Evolutionary conservation across 2,329 filamentous ascomycete genomes (phyloP), one percentile per base, ranked within the genome.

Genomic region (Rutstroemia sydowiana): DNA sequence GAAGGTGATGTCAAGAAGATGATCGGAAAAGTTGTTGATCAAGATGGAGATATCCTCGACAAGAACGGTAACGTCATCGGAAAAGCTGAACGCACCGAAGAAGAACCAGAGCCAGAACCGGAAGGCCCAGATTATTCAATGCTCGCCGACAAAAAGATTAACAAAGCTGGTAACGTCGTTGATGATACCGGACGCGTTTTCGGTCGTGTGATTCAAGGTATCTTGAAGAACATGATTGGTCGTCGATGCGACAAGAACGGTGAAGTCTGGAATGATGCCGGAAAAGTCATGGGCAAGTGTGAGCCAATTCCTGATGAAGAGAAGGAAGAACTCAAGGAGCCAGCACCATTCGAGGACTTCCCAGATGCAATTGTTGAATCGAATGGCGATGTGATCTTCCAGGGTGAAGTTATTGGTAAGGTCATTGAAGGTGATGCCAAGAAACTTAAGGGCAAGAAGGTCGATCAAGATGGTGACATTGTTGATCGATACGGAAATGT

Each of bases 21-120:
- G 28, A 75, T 80, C 54, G 84, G 84, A 30, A 84, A 82, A 65
- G 68, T 74, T 32, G 87, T 93, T 13, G 88, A 93, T 54, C 85
- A 88, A 56, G 88, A 93, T 57, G 88, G 88, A 36, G 88, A 93
- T 52, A 82, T 95, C 32, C 75, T 87, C 50, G 88, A 93, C 72
- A 84, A 83, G 68, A 88, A 88, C 63, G 79, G 79, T 23, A 82
- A 82, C 54, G 65, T 70, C 2, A 66, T 82, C 2, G 64, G 63
- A 31, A 63, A 64, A 30, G 63, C 63, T 5, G 64, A 66, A 43
- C 54, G 63, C 32, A 62, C 60, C 6, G 62, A 67, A 46, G 68
- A 69, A 26, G 53, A 52, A 8, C 52, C 56, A 21, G 57, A 59
- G 23, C 54, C 53, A 34, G 61, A 61, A 8, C 52, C 56, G 18